phyloP scores from a whole-genome alignment of 257 asterid species.

The Solanum okadae region DNA sequence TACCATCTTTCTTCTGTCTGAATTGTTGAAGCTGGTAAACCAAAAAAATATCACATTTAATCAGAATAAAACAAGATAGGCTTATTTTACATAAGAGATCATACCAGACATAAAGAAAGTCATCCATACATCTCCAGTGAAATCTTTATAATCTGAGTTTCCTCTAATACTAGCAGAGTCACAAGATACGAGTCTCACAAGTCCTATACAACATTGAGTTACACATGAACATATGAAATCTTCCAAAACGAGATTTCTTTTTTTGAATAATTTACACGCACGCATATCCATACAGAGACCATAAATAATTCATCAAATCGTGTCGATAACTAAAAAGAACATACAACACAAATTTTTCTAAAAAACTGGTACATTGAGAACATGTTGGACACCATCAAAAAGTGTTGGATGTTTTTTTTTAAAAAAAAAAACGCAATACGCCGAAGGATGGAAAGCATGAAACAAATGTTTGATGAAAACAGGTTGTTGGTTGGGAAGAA shows the following conservation, averaged over 20 bases:
- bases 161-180: not conserved
- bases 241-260: not conserved
- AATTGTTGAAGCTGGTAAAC: slow-evolving; percentile 77
- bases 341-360: not conserved
- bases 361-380: not conserved
- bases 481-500: not conserved
- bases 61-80: not conserved
- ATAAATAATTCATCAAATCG: not conserved
- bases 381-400: not conserved
- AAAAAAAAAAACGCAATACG: not conserved
- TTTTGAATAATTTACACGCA: not conserved
- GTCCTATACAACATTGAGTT: not conserved
- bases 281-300: not conserved
- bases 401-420: not conserved
- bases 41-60: not conserved
- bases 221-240: not conserved
- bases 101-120: not conserved
- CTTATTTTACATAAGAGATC: not conserved
- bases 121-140: not conserved
- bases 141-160: not conserved
- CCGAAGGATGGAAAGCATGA: not conserved
- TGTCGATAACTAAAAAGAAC: not conserved
- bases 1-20: slow-evolving; percentile 82
- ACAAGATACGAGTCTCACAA: not conserved
- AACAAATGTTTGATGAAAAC: not conserved